Evolutionary conservation across 2,329 filamentous ascomycete species (phyloP).

Genomic region (Stachybotrys chartarum): DNA sequence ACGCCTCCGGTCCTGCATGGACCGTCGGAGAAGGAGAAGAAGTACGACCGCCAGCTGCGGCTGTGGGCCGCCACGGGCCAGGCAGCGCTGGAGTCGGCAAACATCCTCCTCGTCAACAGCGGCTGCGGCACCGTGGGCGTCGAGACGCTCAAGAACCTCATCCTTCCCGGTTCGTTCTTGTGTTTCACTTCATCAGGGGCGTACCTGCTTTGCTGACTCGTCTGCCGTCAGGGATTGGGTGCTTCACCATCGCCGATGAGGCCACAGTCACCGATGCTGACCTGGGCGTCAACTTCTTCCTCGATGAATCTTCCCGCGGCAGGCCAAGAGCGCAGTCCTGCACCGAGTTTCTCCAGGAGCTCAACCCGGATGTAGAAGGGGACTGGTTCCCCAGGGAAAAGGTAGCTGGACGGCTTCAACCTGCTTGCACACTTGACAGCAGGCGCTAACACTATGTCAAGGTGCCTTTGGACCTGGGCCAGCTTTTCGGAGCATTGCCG

Average conservation of each 20-base stretch:
- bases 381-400: conserved; percentile 52
- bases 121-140: conserved; percentile 81
- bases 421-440: not conserved
- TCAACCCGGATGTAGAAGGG: conserved; percentile 88
- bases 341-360: conserved; percentile 68
- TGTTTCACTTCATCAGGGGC: too few species aligned
- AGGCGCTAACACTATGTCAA: conserved; percentile 3
- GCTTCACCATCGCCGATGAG: conserved; percentile 85
- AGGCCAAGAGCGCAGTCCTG: conserved; percentile 72
- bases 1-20: conserved; percentile 32
- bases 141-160: conserved; percentile 94
- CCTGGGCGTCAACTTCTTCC: conserved; percentile 93
- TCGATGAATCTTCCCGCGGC: conserved; percentile 72
- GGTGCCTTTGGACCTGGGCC: conserved; percentile 26
- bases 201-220: not conserved
- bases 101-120: conserved; percentile 85
- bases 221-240: conserved; percentile 59
- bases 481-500: conserved; percentile 31
- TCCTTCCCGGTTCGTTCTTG: conserved; percentile 61
- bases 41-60: conserved; percentile 91
- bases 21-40: conserved; percentile 58
- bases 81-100: conserved; percentile 79
- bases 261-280: conserved; percentile 72
- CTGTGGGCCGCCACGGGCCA: conserved; percentile 94
- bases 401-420: conserved; percentile 5